Conservation (phyloP, 768 basidiomycete genomes). For the Crucibulum laeve region DNA sequence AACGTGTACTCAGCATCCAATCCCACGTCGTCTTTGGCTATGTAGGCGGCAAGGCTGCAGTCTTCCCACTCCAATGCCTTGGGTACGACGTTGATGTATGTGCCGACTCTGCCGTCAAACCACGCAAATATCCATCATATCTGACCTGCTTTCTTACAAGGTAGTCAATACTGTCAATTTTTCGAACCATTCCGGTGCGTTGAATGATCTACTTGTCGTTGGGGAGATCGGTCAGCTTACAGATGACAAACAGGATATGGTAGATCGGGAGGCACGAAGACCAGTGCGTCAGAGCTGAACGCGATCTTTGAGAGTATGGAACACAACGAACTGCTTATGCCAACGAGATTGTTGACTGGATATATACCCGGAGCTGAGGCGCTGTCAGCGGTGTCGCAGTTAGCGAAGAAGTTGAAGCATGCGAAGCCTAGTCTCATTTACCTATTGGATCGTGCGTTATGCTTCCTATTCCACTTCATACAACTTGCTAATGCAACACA, state of each 20-base stretch:
- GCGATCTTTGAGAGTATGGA: conserved; percentile 73
- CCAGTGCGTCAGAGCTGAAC: conserved; percentile 72
- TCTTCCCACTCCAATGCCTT: conserved; percentile 76
- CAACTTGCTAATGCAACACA: background rate
- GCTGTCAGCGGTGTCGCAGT: conserved; percentile 57
- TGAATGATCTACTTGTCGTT: background rate
- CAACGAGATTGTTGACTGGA: conserved; percentile 79
- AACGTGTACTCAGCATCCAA: conserved; percentile 83
- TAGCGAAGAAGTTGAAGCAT: conserved; percentile 58
- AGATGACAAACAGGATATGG: conserved; percentile 64
- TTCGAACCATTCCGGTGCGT: conserved; percentile 86
- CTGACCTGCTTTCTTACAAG: conserved; percentile 28
- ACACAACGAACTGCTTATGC: conserved; percentile 67
- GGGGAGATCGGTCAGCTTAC: background rate
- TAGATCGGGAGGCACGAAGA: conserved; percentile 72
- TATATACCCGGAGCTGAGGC: conserved; percentile 87
- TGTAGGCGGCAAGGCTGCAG: conserved; percentile 82
- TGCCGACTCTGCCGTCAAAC: conserved; percentile 9
- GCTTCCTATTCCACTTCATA: background rate
- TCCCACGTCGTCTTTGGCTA: conserved; percentile 94
- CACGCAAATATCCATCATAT: background rate
- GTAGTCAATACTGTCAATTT: conserved; percentile 91
- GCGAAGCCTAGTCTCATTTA: conserved; percentile 67
- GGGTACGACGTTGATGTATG: conserved; percentile 95
- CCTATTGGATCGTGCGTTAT: conserved; percentile 81